phyloP scores from a whole-genome alignment of 257 asterid species.

The Rhazya stricta region DNA sequence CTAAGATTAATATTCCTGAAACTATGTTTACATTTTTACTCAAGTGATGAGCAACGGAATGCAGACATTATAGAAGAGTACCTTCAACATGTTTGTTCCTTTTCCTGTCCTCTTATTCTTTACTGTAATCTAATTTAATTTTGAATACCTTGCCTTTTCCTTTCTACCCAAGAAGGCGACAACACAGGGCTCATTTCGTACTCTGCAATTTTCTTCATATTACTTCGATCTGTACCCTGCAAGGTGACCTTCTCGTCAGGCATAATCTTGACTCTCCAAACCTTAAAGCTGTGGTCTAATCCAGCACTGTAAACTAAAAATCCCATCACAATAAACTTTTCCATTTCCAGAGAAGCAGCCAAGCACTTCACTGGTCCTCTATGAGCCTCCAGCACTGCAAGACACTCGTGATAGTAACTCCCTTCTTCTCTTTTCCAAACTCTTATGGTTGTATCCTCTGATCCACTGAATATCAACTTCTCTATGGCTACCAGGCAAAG shows the following conservation, averaged over 20 bases:
- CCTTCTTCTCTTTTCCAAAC: conserved; percentile 90
- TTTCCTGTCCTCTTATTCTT: background rate
- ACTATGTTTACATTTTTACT: background rate
- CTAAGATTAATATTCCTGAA: background rate
- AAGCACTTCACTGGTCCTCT: conserved; percentile 77
- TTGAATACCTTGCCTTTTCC: conserved; percentile 55
- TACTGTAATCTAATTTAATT: conserved; percentile 15
- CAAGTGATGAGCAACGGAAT: background rate
- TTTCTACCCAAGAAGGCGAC: conserved; percentile 97
- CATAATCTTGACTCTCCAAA: conserved; percentile 82
- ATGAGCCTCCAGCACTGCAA: conserved; percentile 83
- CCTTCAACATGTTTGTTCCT: background rate
- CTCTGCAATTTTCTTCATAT: conserved; percentile 26
- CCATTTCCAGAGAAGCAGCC: conserved; percentile 71
- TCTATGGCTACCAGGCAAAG: conserved; percentile 69
- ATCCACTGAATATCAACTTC: conserved; percentile 72
- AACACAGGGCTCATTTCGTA: conserved; percentile 76
- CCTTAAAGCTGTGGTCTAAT: conserved; percentile 81
- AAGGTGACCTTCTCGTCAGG: conserved; percentile 43
- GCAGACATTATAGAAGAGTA: background rate
- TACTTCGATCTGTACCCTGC: conserved; percentile 6
- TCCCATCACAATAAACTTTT: conserved; percentile 60
- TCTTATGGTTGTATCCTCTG: conserved; percentile 84
- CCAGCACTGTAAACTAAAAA: conserved; percentile 74
- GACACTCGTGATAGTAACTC: conserved; percentile 76